Base-by-base conservation (phyloP, 768 basidiomycete species). In the Boletus sensibilis region DNA sequence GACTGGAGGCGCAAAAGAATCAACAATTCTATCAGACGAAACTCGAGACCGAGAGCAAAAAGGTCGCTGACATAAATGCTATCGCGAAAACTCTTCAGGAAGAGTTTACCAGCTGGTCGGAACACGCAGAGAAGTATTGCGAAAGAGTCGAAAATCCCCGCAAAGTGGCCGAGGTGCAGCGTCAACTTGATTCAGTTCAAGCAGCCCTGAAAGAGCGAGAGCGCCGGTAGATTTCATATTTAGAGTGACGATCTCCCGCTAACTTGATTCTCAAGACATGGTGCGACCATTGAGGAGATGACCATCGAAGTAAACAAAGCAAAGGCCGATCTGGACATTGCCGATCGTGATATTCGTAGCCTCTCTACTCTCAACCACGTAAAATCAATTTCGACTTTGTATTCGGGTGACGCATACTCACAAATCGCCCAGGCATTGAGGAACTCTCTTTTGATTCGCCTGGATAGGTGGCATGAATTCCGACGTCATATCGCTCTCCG, bases 401-500 rank as follows among this genome's bases (percentile, higher is more conserved):
- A 5, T 25, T 38, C 7, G n/a, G 40, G 13, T 52, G 38, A 39
- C 41, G 18, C 5, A 31, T 35, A 27, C 63, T 69, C 33, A 62
- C 42, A 20, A 40, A 52, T 38, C 27, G 8, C 64, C 2, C 53
- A 95, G 92, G 80, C 82, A 25, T 78, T 96, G 46, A 82, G 79
- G 61, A 68, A 78, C 6, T 88, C 93, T 0, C 78, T 94, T 38
- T 71, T 80, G 21, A 66, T 76, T 14, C 91, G 95, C 21, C 72
- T 88, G 52, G 70, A 75, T 18, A 83, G 83, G 63, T 98, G 96
- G 95, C 82, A 90, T 53, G 85, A 90, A 53, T 95, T 95, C 78
- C 84, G 95, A 50, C 80, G 84, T 11, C 88, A 92, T 64, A 94
- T 94, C 60, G 89, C 93, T n/a, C 76, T 93, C 29, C 85, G 92